Percentiles rank a stretch among this genome's conserved stretches.
These are phyloP conservation scores for Sugiyamaella grinbergsii DNA, from an alignment of 1,139 yeast species.

Conservation along the genomic window DNA sequence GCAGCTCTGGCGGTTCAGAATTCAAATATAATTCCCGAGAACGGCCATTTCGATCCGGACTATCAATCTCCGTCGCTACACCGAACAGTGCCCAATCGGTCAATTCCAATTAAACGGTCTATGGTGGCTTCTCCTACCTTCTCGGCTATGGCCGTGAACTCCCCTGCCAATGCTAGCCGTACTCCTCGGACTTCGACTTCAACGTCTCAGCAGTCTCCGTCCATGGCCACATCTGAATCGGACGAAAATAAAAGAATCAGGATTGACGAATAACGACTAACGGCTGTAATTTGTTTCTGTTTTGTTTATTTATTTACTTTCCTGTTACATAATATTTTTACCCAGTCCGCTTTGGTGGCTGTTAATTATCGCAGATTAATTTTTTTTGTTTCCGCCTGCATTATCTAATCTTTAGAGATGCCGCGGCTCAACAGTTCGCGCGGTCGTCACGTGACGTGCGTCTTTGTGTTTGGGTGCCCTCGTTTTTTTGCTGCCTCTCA, in stretches of 20 bases:
- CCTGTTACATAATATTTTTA: neutral
- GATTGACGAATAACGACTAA: neutral
- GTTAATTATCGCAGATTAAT: too few species aligned
- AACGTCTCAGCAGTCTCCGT: neutral
- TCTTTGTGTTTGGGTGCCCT: too few species aligned
- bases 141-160: too few species aligned
- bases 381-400: too few species aligned
- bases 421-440: too few species aligned
- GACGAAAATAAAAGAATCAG: neutral
- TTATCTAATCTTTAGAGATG: too few species aligned
- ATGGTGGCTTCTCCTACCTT: slow-evolving; percentile 13
- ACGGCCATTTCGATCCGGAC: slow-evolving; percentile 50
- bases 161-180: slow-evolving; percentile 3
- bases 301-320: neutral
- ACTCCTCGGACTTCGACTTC: too few species aligned
- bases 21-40: slow-evolving; percentile 45
- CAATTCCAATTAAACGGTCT: slow-evolving; percentile 49
- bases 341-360: too few species aligned
- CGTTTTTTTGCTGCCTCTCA: too few species aligned
- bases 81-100: slow-evolving; percentile 56
- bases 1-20: slow-evolving; percentile 54
- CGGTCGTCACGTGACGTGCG: too few species aligned
- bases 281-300: neutral
- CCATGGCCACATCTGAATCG: neutral
- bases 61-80: slow-evolving; percentile 53